phyloP scores from a whole-genome alignment of 1,284 basidiomycete genomes.

The Thelephora terrestris region DNA sequence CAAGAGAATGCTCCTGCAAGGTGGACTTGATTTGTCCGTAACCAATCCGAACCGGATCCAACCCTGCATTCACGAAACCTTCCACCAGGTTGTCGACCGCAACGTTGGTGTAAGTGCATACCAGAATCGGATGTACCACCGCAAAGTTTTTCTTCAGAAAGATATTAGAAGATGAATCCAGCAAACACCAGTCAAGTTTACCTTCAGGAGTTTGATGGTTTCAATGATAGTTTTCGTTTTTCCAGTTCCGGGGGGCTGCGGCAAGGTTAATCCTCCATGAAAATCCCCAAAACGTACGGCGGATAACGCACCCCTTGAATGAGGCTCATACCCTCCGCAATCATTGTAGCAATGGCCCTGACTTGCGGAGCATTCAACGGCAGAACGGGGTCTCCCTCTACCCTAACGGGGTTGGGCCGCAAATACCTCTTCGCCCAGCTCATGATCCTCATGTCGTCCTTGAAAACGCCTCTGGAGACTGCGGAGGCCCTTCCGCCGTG shows the following conservation, averaged over 20 bases:
- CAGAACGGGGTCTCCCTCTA: slow-evolving; percentile 77
- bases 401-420: slow-evolving; percentile 45
- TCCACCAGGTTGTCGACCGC: slow-evolving; percentile 92
- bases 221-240: slow-evolving; percentile 92
- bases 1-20: slow-evolving; percentile 53
- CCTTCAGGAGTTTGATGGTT: slow-evolving; percentile 76
- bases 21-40: slow-evolving; percentile 52
- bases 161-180: not conserved
- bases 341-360: slow-evolving; percentile 80
- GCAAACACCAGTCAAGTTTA: slow-evolving; percentile 15
- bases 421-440: slow-evolving; percentile 69
- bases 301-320: slow-evolving; percentile 71
- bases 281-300: slow-evolving; percentile 1
- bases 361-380: slow-evolving; percentile 71
- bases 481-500: slow-evolving; percentile 20
- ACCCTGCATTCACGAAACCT: slow-evolving; percentile 49
- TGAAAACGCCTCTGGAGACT: slow-evolving; percentile 42
- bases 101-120: slow-evolving; percentile 90
- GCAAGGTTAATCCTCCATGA: slow-evolving; percentile 3
- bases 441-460: slow-evolving; percentile 58
- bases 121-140: slow-evolving; percentile 75
- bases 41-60: slow-evolving; percentile 75
- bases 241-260: slow-evolving; percentile 88
- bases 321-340: slow-evolving; percentile 68
- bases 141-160: slow-evolving; percentile 46